Evolutionary conservation across 495 filamentous ascomycete genomes (phyloP).

Genomic region (Lasiosphaeris hirsuta): DNA sequence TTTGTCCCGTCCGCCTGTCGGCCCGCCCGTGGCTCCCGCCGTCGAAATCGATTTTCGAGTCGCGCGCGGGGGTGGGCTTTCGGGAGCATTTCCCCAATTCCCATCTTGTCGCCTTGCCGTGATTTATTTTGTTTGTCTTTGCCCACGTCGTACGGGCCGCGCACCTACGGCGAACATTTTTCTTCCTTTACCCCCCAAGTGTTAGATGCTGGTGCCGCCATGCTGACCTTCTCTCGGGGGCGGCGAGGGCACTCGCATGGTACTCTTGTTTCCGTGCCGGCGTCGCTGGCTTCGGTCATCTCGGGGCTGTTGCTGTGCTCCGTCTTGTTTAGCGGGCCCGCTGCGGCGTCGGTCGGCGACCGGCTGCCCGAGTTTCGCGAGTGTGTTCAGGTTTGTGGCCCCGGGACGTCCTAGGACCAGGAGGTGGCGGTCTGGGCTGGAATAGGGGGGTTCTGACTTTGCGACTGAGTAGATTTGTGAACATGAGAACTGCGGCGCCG

Average conservation of each 20-base stretch:
- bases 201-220: slow-evolving; percentile 13
- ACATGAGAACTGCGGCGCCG: slow-evolving; percentile 68
- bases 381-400: slow-evolving; percentile 70
- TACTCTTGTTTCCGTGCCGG: background rate
- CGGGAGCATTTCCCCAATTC: too few relatives aligned
- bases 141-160: too few relatives aligned
- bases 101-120: too few relatives aligned
- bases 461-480: slow-evolving; percentile 64
- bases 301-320: slow-evolving; percentile 26
- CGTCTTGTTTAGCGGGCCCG: slow-evolving; percentile 46
- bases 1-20: too few relatives aligned
- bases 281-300: background rate
- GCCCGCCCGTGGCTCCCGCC: too few relatives aligned
- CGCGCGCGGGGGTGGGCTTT: too few relatives aligned
- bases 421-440: background rate
- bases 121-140: too few relatives aligned
- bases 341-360: slow-evolving; percentile 76
- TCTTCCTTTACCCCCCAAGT: background rate
- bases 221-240: slow-evolving; percentile 16
- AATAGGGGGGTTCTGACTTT: slow-evolving; percentile 3
- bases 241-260: slow-evolving; percentile 1
- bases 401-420: background rate
- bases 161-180: background rate
- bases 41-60: too few relatives aligned
- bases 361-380: slow-evolving; percentile 81